These are phyloP conservation scores for Debaryomycetaceae sp. DNA, from an alignment of 1,139 yeast species.

Conservation along the genomic window DNA sequence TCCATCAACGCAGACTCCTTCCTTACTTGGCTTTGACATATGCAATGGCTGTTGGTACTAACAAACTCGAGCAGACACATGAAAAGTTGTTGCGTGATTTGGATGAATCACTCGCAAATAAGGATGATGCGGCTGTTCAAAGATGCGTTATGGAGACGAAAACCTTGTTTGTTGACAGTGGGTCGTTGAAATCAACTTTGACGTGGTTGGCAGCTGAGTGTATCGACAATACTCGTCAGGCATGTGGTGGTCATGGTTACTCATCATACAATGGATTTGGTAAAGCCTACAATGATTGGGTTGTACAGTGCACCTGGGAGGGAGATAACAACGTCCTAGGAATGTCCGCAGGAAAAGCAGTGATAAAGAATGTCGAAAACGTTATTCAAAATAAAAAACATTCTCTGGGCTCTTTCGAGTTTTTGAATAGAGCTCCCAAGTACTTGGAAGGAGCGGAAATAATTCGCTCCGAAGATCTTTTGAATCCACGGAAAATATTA, in stretches of 20 bases:
- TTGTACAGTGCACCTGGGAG: conserved; percentile 96
- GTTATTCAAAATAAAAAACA: conserved; percentile 27
- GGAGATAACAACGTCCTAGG: conserved; percentile 91
- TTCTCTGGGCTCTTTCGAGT: conserved; percentile 41
- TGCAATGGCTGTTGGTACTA: conserved; percentile 70
- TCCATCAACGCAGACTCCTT: conserved; percentile 81
- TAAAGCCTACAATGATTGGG: conserved; percentile 87
- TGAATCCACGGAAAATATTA: conserved; percentile 25
- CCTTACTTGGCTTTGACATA: conserved; percentile 79
- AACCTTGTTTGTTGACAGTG: conserved; percentile 79
- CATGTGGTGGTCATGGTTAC: conserved; percentile 98
- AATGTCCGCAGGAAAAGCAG: conserved; percentile 76
- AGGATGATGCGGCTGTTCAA: conserved; percentile 39
- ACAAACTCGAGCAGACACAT: conserved; percentile 56
- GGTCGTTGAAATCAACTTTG: conserved; percentile 83
- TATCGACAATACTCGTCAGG: conserved; percentile 86
- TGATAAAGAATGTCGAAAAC: conserved; percentile 51
- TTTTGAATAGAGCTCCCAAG: conserved; percentile 35
- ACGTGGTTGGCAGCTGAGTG: conserved; percentile 81
- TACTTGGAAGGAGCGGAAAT: conserved; percentile 23
- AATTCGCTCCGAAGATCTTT: conserved; percentile 52
- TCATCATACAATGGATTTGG: conserved; percentile 89
- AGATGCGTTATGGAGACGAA: conserved; percentile 63
- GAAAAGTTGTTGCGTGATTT: conserved; percentile 50
- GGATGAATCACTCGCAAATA: conserved; percentile 49